A percentile compares a stretch with the other conserved stretches of the same genome.
Evolutionary conservation across 2,329 filamentous ascomycete genomes (phyloP).

Genomic region (Fusarium graminum): DNA sequence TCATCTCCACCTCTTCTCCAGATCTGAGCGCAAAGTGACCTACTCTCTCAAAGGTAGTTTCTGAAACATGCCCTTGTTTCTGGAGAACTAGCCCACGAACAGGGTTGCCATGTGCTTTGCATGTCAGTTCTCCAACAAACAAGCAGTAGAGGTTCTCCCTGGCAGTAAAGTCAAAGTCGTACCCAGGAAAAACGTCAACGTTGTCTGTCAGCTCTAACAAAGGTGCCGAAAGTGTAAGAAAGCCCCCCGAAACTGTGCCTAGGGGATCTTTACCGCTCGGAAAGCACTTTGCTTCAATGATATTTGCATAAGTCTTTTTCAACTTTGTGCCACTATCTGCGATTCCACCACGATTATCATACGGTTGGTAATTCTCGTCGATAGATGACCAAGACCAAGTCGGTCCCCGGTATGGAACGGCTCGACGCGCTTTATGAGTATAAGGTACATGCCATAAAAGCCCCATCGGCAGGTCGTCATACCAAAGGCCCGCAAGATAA

Average conservation of each 20-base stretch:
- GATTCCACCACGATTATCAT: neutral
- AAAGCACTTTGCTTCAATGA: neutral
- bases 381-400: neutral
- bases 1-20: too few species aligned
- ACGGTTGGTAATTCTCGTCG: neutral
- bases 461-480: neutral
- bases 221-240: neutral
- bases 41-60: neutral
- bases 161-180: neutral
- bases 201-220: fast-evolving
- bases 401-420: neutral
- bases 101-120: neutral
- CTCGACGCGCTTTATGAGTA: neutral
- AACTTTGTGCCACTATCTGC: neutral
- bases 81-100: neutral
- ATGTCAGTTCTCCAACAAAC: neutral
- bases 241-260: neutral
- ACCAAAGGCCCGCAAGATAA: neutral
- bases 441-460: neutral
- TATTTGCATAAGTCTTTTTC: neutral
- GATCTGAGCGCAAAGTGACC: neutral
- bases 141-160: neutral
- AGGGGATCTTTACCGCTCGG: neutral
- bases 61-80: neutral
- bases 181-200: neutral